Base-by-base conservation (phyloP, 441 rosid species). In the Jatropha podagrica region DNA sequence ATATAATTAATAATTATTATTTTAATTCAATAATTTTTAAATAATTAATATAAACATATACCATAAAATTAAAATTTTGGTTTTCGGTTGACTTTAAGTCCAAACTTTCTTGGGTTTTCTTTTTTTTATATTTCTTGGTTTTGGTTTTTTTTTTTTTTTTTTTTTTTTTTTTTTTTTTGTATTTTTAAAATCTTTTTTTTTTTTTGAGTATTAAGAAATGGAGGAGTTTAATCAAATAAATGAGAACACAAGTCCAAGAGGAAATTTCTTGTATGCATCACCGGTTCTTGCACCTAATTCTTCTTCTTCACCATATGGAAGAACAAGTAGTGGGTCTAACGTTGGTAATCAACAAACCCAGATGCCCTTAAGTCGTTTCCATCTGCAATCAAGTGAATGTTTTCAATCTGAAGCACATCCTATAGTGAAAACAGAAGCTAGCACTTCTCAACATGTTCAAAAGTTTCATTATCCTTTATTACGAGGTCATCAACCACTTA, bases 351-450 rank as follows among this genome's bases (percentile, higher is more conserved):
- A 84, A 20, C 87, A 77, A 73, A 58, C 64, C 61, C 82, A 83
- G 76, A 79, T 84, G 87, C 82, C 85, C 46, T 72, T 88, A 42
- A 76, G 74, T 61, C 74, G 85, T 42, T 83, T 86, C 66, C 88
- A 91, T 73, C 86, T 85, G 65, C 93, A 86, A 75, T 77, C 89
- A 37, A 80, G 81, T 38, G 85, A 82, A 17, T 85, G 89, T 68
- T 89, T 82, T 77, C 91, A 86, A 77, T 85, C 97, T 6, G 93
- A 90, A 63, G 54, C 83, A 3, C 90, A 86, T 62, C 80, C 90
- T 48, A 76, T 81, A 65, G 95, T 95, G 73, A 95, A 95, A 79
- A 88, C 93, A 1, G 99, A 95, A 82, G 94, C 86, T 4, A 86
- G 83, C 79, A 80, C 86, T 67, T 89, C 92, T 4, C 80, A 77